phyloP scores from a whole-genome alignment of 2,329 filamentous ascomycete species.

The Aspergillus alliaceus region DNA sequence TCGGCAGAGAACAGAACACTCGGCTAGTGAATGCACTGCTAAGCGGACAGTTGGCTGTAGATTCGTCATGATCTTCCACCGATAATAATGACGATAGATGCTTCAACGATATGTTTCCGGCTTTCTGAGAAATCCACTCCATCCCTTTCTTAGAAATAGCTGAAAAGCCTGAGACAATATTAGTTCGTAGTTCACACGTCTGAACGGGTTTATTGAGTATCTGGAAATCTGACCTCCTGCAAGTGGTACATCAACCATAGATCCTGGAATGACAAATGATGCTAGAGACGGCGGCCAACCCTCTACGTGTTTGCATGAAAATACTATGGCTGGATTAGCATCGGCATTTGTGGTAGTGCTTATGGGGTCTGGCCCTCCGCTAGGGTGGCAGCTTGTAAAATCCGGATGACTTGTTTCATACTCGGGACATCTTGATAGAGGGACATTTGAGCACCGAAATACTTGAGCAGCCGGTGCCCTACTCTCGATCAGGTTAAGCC shows the following conservation, averaged over 20 bases:
- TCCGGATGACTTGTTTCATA: not conserved
- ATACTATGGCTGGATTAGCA: not conserved
- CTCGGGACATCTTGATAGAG: not conserved
- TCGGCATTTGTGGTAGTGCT: not conserved
- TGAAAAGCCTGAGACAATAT: conserved; percentile 7
- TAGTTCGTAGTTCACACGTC: not conserved
- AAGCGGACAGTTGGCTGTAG: not conserved
- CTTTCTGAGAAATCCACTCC: conserved; percentile 15
- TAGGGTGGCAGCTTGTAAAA: not conserved
- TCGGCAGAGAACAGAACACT: conserved; percentile 11
- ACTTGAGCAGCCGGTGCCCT: not conserved
- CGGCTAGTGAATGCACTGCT: conserved; percentile 5
- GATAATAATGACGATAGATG: not conserved
- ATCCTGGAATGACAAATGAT: conserved; percentile 13
- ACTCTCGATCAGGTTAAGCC: conserved; percentile 6
- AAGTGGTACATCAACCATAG: conserved; percentile 5
- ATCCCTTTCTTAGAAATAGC: conserved; percentile 11
- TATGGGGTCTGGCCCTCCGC: not conserved
- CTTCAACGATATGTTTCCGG: not conserved
- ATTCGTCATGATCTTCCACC: not conserved
- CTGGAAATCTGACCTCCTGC: conserved; percentile 5
- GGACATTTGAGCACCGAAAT: not conserved
- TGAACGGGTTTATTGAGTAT: not conserved
- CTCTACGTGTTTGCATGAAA: not conserved
- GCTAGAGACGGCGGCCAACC: not conserved